Evolutionary conservation across 495 filamentous ascomycete species (phyloP).

Genomic region (Penicillium paxilli): DNA sequence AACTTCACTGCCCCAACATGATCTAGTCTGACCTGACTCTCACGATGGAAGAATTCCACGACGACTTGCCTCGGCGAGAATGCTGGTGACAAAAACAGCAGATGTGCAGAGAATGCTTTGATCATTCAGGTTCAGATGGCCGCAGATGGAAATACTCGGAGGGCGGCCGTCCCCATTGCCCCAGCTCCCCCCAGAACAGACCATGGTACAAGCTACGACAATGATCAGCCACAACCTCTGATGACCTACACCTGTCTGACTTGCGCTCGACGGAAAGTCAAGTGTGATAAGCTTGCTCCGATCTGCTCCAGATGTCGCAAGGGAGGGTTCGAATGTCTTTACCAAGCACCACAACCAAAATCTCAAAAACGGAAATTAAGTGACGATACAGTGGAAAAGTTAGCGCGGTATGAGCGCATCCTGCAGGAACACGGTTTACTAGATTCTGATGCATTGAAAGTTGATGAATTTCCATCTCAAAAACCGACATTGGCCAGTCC

Average conservation of each 20-base stretch:
- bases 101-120: too few species aligned
- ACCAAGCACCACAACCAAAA: constrained; percentile 7
- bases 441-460: constrained; percentile 3
- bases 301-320: constrained; percentile 39
- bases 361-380: constrained; percentile 11
- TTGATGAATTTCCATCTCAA: not conserved
- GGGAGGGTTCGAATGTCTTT: constrained; percentile 13
- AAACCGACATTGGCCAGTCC: not conserved
- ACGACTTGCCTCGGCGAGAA: too few species aligned
- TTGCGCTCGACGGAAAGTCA: constrained; percentile 46
- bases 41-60: too few species aligned
- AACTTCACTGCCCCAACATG: too few species aligned
- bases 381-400: constrained; percentile 10
- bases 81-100: too few species aligned
- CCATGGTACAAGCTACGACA: not conserved
- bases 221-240: not conserved
- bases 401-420: constrained; percentile 19
- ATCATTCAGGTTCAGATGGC: not conserved
- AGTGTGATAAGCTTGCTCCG: constrained; percentile 44
- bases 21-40: too few species aligned
- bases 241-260: constrained; percentile 29
- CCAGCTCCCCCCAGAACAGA: constrained; percentile 6
- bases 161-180: constrained; percentile 14
- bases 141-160: not conserved
- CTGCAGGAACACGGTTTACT: constrained; percentile 18